These are phyloP conservation scores for Leptographium lundbergii DNA, from an alignment of 2,329 filamentous ascomycete species.

Conservation along the genomic window DNA sequence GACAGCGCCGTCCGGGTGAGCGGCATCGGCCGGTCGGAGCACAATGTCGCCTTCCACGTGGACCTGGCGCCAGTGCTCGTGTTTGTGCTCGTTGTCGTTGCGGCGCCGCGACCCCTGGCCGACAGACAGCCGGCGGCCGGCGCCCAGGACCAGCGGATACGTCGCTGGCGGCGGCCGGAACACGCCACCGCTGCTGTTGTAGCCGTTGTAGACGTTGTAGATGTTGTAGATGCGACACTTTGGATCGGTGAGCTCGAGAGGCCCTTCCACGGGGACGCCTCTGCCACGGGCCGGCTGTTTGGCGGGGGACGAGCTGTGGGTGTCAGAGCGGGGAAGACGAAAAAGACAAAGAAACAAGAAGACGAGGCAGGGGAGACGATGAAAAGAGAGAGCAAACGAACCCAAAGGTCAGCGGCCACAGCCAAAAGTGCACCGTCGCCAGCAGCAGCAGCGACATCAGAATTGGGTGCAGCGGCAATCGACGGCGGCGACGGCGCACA, in stretches of 20 bases:
- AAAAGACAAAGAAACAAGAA: not conserved
- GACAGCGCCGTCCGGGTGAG: not conserved
- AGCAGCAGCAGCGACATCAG: not conserved
- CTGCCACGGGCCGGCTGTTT: not conserved
- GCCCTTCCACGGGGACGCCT: slow-evolving; percentile 1
- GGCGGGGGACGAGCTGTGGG: not conserved
- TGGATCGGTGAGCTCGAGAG: slow-evolving; percentile 3
- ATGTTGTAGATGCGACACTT: not conserved
- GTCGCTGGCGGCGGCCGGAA: not conserved
- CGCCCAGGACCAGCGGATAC: slow-evolving; percentile 23
- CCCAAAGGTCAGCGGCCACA: not conserved
- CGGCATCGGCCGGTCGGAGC: slow-evolving; percentile 20
- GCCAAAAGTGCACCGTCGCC: not conserved
- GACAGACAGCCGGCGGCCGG: slow-evolving; percentile 24
- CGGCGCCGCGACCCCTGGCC: slow-evolving; percentile 20
- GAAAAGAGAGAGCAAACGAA: not conserved
- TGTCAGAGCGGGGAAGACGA: not conserved
- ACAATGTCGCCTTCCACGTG: slow-evolving; percentile 24
- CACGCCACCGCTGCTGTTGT: not conserved
- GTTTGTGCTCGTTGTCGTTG: slow-evolving; percentile 8
- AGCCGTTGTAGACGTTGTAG: not conserved
- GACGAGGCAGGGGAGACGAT: too few relatives aligned
- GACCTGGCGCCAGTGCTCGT: slow-evolving; percentile 1
- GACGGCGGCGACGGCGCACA: not conserved
- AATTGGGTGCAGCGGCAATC: not conserved